Evolutionary conservation across 495 filamentous ascomycete genomes (phyloP).

Genomic region (Aspergillus funiculosus): DNA sequence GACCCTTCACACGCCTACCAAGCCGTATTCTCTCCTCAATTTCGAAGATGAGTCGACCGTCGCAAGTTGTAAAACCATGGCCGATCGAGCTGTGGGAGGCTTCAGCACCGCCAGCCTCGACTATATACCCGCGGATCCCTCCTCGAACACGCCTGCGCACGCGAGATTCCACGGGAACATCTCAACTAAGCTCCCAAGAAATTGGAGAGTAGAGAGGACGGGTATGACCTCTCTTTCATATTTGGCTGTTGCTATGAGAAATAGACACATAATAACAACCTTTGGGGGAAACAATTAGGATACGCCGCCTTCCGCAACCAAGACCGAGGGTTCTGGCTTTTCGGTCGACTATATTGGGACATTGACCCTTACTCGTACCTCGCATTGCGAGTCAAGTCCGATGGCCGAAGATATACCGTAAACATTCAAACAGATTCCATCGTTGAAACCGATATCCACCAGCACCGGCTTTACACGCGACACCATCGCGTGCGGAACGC

Average conservation of each 20-base stretch:
- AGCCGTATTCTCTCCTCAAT: conserved; percentile 44
- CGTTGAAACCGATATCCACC: conserved; percentile 88
- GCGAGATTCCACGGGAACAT: conserved; percentile 82
- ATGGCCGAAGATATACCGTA: conserved; percentile 87
- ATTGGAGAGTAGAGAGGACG: conserved; percentile 52
- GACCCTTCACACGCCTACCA: conserved; percentile 42
- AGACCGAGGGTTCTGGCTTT: conserved; percentile 55
- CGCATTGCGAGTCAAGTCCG: conserved; percentile 82
- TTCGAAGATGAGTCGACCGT: conserved; percentile 60
- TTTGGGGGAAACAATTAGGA: conserved; percentile 47
- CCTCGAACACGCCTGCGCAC: conserved; percentile 47
- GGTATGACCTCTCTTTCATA: conserved; percentile 45
- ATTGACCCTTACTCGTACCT: conserved; percentile 84
- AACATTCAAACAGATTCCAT: conserved; percentile 94
- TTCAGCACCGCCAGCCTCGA: conserved; percentile 69
- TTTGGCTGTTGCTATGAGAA: neutral
- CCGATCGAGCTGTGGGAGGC: conserved; percentile 80
- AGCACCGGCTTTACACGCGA: conserved; percentile 82
- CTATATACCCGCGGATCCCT: conserved; percentile 48
- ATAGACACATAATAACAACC: neutral
- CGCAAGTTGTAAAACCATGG: conserved; percentile 72
- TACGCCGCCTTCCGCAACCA: conserved; percentile 84
- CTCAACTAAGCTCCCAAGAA: conserved; percentile 66
- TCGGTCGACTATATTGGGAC: conserved; percentile 79
- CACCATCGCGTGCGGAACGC: conserved; percentile 38